Evolutionary conservation across 2,329 filamentous ascomycete genomes (phyloP), one percentile per base, ranked within the genome.

Genomic region (Phialophora tarda): DNA sequence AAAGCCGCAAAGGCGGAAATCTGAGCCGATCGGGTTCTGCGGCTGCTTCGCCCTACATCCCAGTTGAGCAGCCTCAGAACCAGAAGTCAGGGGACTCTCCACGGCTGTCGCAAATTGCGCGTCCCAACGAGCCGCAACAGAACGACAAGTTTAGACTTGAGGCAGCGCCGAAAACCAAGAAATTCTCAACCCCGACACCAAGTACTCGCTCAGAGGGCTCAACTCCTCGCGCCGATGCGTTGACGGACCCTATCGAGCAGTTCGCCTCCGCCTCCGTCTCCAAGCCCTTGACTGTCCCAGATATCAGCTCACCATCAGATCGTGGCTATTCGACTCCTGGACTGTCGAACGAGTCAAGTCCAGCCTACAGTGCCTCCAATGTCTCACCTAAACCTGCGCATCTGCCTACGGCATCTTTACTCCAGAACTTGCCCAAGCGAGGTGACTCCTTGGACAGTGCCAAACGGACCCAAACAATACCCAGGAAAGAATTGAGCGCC

Each of bases 81-180:
- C 59, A 65, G 32, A 65, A 51, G 23, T 64, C 63, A 14, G 62
- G 64, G 21, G 67, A 65, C 12, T 71, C 67, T 14, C 59, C 62
- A 32, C 68, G 67, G 11, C 50, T 65, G 12, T 66, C 66, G 41
- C 70, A 64, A 51, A 34, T 62, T 26, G 64, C 54, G 61, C 59
- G 63, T 61, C 54, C 34, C 41, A 71, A 65, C 51, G 71, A 72
- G 26, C 54, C 53, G 4, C 60, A 63, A 41, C 59, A 50, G 51
- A 69, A 69, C 57, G 88, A 91, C 12, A 87, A 88, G 30, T 93
- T 93, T 78, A 92, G 89, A 78, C 79, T 95, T 51, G 91, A 94
- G 74, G 92, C 96, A 57, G 91, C 90, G 1, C 91, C 92, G 0
- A 90, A 88, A 77, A 85, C 83, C 73, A 85, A 83, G 75, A 84